A percentile compares a stretch with the other conserved stretches of the same genome.
Conservation (phyloP, 2,329 filamentous ascomycete species). For the Fusarium kyushuense region DNA sequence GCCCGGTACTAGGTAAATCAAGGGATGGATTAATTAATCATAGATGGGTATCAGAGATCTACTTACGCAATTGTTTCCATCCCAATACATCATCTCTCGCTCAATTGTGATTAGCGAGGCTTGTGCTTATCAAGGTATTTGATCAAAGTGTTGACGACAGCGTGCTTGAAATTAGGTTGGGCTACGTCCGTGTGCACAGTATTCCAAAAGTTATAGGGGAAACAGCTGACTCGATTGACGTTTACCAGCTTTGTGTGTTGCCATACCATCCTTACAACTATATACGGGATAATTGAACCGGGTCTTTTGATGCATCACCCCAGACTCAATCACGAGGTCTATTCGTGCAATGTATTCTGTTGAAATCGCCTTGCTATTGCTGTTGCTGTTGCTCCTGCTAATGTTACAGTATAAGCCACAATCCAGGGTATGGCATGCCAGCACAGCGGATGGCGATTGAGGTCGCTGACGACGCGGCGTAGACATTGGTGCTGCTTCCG, state of each 20-base stretch:
- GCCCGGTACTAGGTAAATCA: slow-evolving; percentile 1
- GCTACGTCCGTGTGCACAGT: neutral
- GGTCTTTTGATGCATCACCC: slow-evolving; percentile 17
- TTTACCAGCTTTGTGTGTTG: slow-evolving; percentile 20
- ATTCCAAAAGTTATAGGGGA: neutral
- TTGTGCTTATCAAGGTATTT: neutral
- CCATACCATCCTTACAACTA: slow-evolving; percentile 5
- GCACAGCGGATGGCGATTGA: slow-evolving; percentile 7
- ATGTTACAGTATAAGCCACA: slow-evolving; percentile 32
- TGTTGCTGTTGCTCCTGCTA: neutral
- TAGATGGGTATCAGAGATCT: neutral
- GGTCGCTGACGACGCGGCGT: slow-evolving; percentile 28
- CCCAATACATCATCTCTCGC: neutral
- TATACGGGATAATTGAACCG: neutral
- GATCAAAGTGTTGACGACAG: neutral
- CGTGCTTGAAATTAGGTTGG: neutral
- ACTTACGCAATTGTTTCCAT: neutral
- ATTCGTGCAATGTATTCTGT: neutral
- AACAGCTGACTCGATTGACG: slow-evolving; percentile 8
- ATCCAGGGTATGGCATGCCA: slow-evolving; percentile 14
- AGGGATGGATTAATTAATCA: neutral
- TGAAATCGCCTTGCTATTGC: neutral
- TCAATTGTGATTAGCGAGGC: slow-evolving; percentile 1
- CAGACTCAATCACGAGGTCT: slow-evolving; percentile 24
- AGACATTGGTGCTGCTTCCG: slow-evolving; percentile 24